A percentile compares a stretch with the other conserved stretches of the same genome.
These are phyloP conservation scores for Stephanodiscus minutulus DNA, from an alignment of 108 stramenopile genomes.

Conservation along the genomic window DNA sequence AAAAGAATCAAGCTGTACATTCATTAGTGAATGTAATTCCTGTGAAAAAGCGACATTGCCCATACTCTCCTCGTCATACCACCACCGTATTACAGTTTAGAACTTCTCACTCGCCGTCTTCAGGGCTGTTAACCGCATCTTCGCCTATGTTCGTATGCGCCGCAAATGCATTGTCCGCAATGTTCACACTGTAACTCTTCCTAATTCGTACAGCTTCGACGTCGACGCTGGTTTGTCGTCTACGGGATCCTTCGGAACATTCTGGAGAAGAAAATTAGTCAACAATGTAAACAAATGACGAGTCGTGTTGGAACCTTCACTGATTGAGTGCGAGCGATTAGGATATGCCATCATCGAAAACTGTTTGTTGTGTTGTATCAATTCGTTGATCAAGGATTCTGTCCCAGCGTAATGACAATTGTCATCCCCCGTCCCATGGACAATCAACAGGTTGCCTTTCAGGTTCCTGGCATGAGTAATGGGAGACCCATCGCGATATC, in stretches of 20 bases:
- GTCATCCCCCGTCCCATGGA: slow-evolving; percentile 51
- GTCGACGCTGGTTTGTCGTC: no score
- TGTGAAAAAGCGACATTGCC: no score
- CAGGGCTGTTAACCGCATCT: no score
- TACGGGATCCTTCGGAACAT: slow-evolving; percentile 20
- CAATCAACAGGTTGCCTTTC: slow-evolving; percentile 41
- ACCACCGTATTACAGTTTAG: no score
- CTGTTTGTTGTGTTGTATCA: slow-evolving; percentile 50
- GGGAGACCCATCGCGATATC: slow-evolving; percentile 43
- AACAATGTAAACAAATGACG: slow-evolving; percentile 42
- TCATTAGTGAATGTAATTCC: no score
- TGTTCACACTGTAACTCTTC: no score
- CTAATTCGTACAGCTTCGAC: no score
- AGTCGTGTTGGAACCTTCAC: slow-evolving; percentile 47
- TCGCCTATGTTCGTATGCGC: no score
- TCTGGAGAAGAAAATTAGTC: slow-evolving; percentile 31
- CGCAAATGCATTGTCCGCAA: no score
- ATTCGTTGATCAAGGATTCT: slow-evolving; percentile 42
- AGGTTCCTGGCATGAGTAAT: slow-evolving; percentile 49
- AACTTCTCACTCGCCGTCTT: no score
- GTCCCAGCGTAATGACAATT: slow-evolving; percentile 53
- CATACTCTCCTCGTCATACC: no score
- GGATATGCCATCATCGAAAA: slow-evolving; percentile 52
- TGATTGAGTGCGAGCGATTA: slow-evolving; percentile 47
- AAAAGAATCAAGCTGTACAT: no score